Evolutionary conservation across 371 early-diverging fungal species (phyloP).

Genomic region (Mucor mucedo): DNA sequence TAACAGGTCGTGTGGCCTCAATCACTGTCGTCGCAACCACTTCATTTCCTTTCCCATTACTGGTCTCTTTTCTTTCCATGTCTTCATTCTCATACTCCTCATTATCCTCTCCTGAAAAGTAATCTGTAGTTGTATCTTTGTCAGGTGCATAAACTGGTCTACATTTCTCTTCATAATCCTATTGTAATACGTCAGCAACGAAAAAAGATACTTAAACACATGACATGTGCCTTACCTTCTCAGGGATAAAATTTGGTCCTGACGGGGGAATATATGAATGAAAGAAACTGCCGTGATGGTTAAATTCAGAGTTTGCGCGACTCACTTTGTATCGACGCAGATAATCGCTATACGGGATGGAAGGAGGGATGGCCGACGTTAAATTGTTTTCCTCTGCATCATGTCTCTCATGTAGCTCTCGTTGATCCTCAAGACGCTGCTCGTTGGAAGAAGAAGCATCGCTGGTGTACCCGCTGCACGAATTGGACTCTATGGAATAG

Average conservation of each 20-base stretch:
- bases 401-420: not conserved
- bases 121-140: not conserved
- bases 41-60: conserved; percentile 38
- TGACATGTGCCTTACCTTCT: conserved; percentile 28
- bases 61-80: conserved; percentile 7
- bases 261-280: conserved; percentile 65
- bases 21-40: conserved; percentile 58
- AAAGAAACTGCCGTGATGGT: conserved; percentile 34
- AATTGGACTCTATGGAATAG: conserved; percentile 3
- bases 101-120: conserved; percentile 14
- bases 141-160: conserved; percentile 11
- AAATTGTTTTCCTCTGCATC: conserved; percentile 7
- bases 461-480: conserved; percentile 1
- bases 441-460: conserved; percentile 4
- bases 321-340: conserved; percentile 61
- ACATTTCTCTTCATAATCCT: conserved; percentile 9
- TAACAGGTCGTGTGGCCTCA: conserved; percentile 64
- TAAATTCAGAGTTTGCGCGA: conserved; percentile 30
- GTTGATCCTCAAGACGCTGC: conserved; percentile 1
- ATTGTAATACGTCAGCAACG: not conserved
- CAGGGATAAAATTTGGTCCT: conserved; percentile 39
- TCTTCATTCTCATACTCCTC: conserved; percentile 14
- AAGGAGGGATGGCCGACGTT: conserved; percentile 50
- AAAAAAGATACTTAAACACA: not conserved
- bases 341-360: conserved; percentile 75